Evolutionary conservation across 768 basidiomycete genomes (phyloP), one percentile per base, ranked within the genome.

Genomic region (Rhizopogon salebrosus): DNA sequence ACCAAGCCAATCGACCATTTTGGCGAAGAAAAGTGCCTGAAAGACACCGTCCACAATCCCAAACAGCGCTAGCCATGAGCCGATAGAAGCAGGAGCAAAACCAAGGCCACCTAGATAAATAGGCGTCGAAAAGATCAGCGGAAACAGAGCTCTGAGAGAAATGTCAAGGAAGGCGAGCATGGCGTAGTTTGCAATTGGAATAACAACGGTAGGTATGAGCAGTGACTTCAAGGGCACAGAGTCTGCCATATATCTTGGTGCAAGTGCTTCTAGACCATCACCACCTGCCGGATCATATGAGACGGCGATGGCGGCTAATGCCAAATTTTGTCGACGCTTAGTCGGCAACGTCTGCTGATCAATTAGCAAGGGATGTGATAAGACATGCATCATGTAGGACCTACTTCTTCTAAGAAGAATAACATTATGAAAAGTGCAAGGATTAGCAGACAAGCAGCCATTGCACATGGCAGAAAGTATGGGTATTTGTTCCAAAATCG

Each of bases 111-210:
- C 77, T 3, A 72, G 62, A 22, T 61, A 62, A 20, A 75, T 60
- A 0, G 80, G 74, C 4, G 74, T 72, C 34, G 76, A 64, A 45
- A 71, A 71, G 59, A 80, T 74, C 41, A 80, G 63, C 1, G 81
- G 79, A 1, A 69, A 36, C 18, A 83, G 65, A 13, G 69, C 72
- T 18, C 60, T 43, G 46, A 71, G 52, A 3, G 68, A 60, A 36
- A 78, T 73, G 31, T 78, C 76, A 5, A 75, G 58, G 20, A 82
- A 70, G 5, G 69, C 70, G 11, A 79, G 64, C 3, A 61, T 57
- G 41, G 64, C 68, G 56, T 78, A 79, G 56, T 75, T 79, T 42
- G 59, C 53, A 23, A 77, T 60, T 18, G 76, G 68, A 35, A 79
- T 61, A 48, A 75, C 54, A 46, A 82, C 71, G 9, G 70, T 45